Percentiles rank a stretch among this genome's conserved stretches.
phyloP scores from a whole-genome alignment of 73 alveolate species.

The Uronychia binucleata region DNA sequence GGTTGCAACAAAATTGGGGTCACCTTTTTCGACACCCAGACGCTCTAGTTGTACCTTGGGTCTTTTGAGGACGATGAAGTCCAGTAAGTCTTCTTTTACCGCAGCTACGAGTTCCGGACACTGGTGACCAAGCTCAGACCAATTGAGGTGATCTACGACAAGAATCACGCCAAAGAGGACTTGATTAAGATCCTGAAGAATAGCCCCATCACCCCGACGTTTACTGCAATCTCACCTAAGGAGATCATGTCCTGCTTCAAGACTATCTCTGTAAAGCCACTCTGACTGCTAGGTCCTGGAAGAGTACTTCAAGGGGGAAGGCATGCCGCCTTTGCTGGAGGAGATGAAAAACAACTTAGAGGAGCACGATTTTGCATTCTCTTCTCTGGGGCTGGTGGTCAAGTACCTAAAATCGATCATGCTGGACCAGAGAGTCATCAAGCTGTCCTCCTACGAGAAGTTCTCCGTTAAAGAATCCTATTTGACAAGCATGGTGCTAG shows the following conservation, averaged over 20 bases:
- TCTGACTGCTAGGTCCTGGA: background rate
- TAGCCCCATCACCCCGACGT: conserved; percentile 44
- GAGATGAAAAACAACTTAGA: conserved; percentile 9
- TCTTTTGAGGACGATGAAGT: conserved; percentile 49
- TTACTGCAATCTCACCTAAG: conserved; percentile 35
- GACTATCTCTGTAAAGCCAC: background rate
- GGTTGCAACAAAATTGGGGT: conserved; percentile 49
- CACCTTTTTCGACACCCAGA: conserved; percentile 58
- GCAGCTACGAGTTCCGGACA: conserved; percentile 58
- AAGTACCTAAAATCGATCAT: conserved; percentile 5
- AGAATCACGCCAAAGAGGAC: conserved; percentile 28
- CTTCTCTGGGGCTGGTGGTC: conserved; percentile 16
- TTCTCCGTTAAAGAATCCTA: conserved; percentile 1
- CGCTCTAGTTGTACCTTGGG: conserved; percentile 48
- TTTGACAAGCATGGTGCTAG: conserved; percentile 77
- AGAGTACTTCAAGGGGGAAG: background rate
- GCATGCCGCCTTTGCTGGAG: background rate
- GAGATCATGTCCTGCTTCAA: background rate
- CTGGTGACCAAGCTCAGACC: conserved; percentile 58
- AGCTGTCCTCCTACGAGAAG: background rate
- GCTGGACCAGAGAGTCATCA: conserved; percentile 7
- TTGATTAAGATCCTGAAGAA: conserved; percentile 51
- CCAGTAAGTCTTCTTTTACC: no score
- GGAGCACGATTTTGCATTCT: background rate
- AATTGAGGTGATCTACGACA: conserved; percentile 59